Evolutionary conservation across 2,329 filamentous ascomycete species (phyloP).

Genomic region (Aschersonia sp.): DNA sequence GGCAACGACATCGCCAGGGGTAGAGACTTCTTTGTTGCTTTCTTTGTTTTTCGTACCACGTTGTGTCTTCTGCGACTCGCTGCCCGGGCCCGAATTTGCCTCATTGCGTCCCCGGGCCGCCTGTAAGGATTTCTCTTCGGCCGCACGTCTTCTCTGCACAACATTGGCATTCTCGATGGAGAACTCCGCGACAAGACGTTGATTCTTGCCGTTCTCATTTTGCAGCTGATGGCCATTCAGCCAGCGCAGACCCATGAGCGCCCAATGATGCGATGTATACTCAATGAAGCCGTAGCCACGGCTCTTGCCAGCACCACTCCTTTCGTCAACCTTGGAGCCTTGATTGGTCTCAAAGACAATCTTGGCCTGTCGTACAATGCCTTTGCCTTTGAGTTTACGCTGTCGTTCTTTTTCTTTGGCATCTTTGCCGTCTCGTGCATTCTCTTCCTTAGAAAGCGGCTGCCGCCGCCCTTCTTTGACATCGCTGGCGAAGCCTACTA

Average conservation of each 20-base stretch:
- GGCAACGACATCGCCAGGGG: conserved; percentile 2
- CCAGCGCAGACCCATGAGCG: conserved; percentile 88
- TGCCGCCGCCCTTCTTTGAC: conserved; percentile 65
- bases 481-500: conserved; percentile 87
- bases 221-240: conserved; percentile 63
- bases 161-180: conserved; percentile 97
- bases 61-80: background rate
- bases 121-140: conserved; percentile 20
- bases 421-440: conserved; percentile 62
- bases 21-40: background rate
- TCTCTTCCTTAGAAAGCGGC: conserved; percentile 80
- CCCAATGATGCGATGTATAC: conserved; percentile 85
- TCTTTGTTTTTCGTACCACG: background rate
- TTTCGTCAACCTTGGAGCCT: conserved; percentile 70
- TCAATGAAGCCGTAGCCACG: conserved; percentile 96
- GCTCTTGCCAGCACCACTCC: conserved; percentile 64
- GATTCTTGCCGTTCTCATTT: conserved; percentile 59
- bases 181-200: conserved; percentile 88
- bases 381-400: conserved; percentile 69
- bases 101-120: conserved; percentile 17
- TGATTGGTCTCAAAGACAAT: conserved; percentile 82
- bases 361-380: conserved; percentile 85
- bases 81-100: conserved; percentile 8
- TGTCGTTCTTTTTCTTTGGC: conserved; percentile 69
- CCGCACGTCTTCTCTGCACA: conserved; percentile 52